These are phyloP conservation scores for Phyllostachys edulis DNA, from an alignment of 176 grass and related monocot species.

Conservation along the genomic window DNA sequence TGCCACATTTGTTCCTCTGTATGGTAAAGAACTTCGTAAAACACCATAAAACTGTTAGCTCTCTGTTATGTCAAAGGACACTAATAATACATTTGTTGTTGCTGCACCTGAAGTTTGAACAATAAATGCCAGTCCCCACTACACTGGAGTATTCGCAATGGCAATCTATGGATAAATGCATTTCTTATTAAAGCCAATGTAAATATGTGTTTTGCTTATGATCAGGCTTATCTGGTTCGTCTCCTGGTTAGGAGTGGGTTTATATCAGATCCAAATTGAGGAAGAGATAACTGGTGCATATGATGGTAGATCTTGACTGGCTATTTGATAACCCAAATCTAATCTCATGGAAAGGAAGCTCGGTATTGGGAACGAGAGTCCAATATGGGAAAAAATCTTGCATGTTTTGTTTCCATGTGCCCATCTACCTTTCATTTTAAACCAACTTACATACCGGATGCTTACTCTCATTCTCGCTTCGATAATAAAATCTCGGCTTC, in stretches of 20 bases:
- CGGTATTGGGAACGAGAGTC: background rate
- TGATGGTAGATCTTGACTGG: background rate
- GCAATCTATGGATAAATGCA: background rate
- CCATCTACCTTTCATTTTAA: background rate
- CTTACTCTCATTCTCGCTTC: too few relatives aligned
- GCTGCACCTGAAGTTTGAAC: conserved; percentile 1
- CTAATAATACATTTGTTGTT: background rate
- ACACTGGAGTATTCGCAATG: background rate
- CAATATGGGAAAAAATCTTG: background rate
- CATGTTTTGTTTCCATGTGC: background rate
- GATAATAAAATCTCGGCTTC: too few relatives aligned
- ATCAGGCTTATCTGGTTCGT: background rate
- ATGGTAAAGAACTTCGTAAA: background rate
- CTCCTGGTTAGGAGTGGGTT: background rate
- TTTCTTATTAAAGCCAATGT: background rate
- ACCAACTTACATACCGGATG: too few relatives aligned
- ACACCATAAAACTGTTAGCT: background rate
- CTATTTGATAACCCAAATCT: background rate
- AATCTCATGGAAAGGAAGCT: background rate
- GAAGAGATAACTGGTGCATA: background rate
- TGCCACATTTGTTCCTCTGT: background rate
- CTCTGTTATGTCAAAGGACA: background rate
- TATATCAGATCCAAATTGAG: background rate
- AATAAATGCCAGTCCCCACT: background rate
- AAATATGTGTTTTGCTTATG: background rate